These are phyloP conservation scores for Spizellomyces punctatus DNA, from an alignment of 192 early-diverging fungal genomes.

Conservation along the genomic window DNA sequence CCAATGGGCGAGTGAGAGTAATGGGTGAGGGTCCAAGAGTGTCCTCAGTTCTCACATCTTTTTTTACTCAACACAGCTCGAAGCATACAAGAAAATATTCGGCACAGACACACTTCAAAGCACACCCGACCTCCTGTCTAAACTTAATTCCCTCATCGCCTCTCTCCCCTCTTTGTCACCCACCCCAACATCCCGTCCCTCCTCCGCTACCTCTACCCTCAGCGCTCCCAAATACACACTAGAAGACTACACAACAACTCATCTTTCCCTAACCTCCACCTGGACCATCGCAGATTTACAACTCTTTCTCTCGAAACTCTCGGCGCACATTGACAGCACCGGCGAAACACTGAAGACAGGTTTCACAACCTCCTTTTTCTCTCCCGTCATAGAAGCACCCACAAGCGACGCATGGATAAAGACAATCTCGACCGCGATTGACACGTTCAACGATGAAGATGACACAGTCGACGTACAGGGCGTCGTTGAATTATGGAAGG, in stretches of 20 bases:
- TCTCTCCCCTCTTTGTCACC: background rate
- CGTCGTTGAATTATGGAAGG: conserved; percentile 1
- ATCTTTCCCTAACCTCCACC: conserved; percentile 1
- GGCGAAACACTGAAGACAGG: conserved; percentile 23
- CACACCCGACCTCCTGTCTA: conserved; percentile 23
- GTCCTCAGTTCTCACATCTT: too few relatives aligned
- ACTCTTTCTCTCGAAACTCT: conserved; percentile 38
- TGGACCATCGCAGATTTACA: conserved; percentile 52
- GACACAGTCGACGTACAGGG: background rate
- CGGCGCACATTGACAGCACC: conserved; percentile 31
- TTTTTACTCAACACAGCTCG: background rate
- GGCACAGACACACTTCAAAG: conserved; percentile 10
- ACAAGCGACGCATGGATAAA: conserved; percentile 15
- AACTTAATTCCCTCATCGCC: conserved; percentile 17
- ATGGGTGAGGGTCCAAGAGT: too few relatives aligned
- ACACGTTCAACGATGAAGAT: conserved; percentile 21
- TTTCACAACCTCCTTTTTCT: conserved; percentile 36
- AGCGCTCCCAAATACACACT: background rate
- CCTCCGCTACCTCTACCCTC: background rate
- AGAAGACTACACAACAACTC: background rate
- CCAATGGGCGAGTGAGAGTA: too few relatives aligned
- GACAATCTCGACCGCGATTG: background rate
- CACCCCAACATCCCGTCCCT: conserved; percentile 5
- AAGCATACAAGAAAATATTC: conserved; percentile 22
- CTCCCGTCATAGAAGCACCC: conserved; percentile 34